Percentiles rank a stretch among this genome's conserved stretches.
Evolutionary conservation across 352 stramenopile species (phyloP).

Genomic region (Phytopythium sindhum): DNA sequence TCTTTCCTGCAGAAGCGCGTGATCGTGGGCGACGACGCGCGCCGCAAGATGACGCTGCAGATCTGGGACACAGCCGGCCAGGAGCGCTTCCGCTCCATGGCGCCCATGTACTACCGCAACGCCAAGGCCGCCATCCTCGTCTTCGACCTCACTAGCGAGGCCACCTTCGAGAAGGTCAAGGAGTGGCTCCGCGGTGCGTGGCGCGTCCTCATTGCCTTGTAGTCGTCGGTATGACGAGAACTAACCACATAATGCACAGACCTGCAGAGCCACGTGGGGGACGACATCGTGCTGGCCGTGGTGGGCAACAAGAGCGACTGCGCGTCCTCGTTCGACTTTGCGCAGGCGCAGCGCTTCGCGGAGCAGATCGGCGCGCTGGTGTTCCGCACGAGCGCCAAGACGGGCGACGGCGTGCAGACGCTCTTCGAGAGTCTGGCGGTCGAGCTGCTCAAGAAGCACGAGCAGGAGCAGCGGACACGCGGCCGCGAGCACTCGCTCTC

Average conservation of each 20-base stretch:
- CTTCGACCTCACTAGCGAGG: conserved; percentile 75
- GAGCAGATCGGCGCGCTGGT: conserved; percentile 78
- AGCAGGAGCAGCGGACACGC: conserved; percentile 53
- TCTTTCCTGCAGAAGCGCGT: conserved; percentile 88
- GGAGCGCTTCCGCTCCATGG: conserved; percentile 85
- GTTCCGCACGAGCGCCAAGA: conserved; percentile 82
- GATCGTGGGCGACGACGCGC: conserved; percentile 51
- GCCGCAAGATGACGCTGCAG: conserved; percentile 84
- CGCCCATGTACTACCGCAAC: conserved; percentile 90
- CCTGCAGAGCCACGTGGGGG: conserved; percentile 69
- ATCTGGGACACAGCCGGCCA: conserved; percentile 85
- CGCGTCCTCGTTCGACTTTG: conserved; percentile 60
- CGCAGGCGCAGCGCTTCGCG: conserved; percentile 66
- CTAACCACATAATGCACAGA: conserved; percentile 25
- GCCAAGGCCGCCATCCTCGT: conserved; percentile 86
- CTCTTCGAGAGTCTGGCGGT: conserved; percentile 74
- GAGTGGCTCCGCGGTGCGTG: conserved; percentile 74
- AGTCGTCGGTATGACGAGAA: neutral
- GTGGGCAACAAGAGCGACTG: conserved; percentile 85
- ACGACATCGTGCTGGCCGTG: conserved; percentile 79
- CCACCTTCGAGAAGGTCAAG: conserved; percentile 84
- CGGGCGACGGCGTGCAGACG: conserved; percentile 66
- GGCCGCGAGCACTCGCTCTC: conserved; percentile 38
- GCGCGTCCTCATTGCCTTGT: no score
- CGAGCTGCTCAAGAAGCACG: conserved; percentile 74